Base-by-base conservation (phyloP, 768 basidiomycete species). In the Pleurotus tuber-regium region DNA sequence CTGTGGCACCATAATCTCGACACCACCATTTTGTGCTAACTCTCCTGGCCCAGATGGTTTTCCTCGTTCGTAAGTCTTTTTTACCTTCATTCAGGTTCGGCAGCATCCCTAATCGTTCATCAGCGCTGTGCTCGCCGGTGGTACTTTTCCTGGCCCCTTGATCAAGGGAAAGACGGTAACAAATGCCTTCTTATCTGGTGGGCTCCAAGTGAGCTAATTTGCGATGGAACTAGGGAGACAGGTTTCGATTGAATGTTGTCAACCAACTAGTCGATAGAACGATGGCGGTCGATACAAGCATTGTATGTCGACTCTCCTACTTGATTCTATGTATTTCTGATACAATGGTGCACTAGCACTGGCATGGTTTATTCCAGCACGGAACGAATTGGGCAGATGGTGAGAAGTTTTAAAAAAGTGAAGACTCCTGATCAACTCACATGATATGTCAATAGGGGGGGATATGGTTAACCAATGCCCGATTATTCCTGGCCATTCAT, bases 351-450 rank as follows among this genome's bases (percentile, higher is more conserved):
- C 49, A 12, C 11, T 56, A 72, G 71, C 80, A 82, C 54, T 82
- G 78, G 78, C 80, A 82, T 56, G 80, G 80, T 2, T 56, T 82
- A 38, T 69, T 64, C 50, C 78, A 80, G 57, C 57, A 59, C 1
- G 53, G 56, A 1, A 70, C 73, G 4, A 75, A 70, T 48, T 75
- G 66, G 64, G 74, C 68, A 1, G 80, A 82, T 50, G 80, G 80
- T 48, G 5, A 12, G 30, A 29, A n/a, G n/a, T n/a, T n/a, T n/a
- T n/a, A n/a, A n/a, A n/a, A n/a, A n/a, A n/a, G n/a, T n/a, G n/a
- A n/a, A n/a, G n/a, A n/a, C n/a, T n/a, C n/a, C n/a, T n/a, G n/a
- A n/a, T n/a, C 14, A 18, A 11, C 9, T 1, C 2, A 23, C 31
- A 4, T 47, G n/a, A 19, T 48, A 4, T 38, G 3, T 18, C 18